These are phyloP conservation scores for Zygosaccharomyces gambellarensis DNA, from an alignment of 805 yeast genomes.

Conservation along the genomic window DNA sequence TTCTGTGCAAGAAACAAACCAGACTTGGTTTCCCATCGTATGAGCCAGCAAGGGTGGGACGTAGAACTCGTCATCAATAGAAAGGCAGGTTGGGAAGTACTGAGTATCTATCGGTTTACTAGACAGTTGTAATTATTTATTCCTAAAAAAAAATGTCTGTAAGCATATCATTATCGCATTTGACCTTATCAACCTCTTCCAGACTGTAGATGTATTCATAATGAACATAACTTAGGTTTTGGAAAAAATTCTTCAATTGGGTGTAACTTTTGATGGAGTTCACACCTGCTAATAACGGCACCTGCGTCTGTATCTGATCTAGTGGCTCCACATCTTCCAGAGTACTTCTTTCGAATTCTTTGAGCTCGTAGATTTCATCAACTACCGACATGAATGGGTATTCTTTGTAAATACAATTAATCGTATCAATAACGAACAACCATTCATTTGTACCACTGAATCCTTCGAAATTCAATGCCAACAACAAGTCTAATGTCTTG, in stretches of 20 bases:
- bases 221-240: constrained; percentile 28
- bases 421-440: constrained; percentile 73
- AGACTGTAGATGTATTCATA: constrained; percentile 51
- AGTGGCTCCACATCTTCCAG: constrained; percentile 20
- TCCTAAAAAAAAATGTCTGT: constrained; percentile 45
- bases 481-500: constrained; percentile 70
- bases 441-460: constrained; percentile 67
- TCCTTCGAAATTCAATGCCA: constrained; percentile 71
- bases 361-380: constrained; percentile 42
- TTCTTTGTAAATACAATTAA: constrained; percentile 49
- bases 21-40: constrained; percentile 45
- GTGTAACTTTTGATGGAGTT: constrained; percentile 21
- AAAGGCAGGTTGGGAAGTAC: constrained; percentile 94
- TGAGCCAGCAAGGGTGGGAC: constrained; percentile 50
- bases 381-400: constrained; percentile 36
- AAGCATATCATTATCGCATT: constrained; percentile 53
- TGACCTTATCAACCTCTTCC: constrained; percentile 37
- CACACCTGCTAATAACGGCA: constrained; percentile 31
- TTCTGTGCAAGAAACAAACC: constrained; percentile 93
- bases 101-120: constrained; percentile 64
- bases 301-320: constrained; percentile 18
- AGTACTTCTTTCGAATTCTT: constrained; percentile 37
- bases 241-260: constrained; percentile 29
- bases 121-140: constrained; percentile 1
- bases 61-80: constrained; percentile 53